Evolutionary conservation across 225 moss, liverwort and hornwort species (phyloP), one percentile per base, ranked within the genome.

Genomic region (Polytrichum formosum): DNA sequence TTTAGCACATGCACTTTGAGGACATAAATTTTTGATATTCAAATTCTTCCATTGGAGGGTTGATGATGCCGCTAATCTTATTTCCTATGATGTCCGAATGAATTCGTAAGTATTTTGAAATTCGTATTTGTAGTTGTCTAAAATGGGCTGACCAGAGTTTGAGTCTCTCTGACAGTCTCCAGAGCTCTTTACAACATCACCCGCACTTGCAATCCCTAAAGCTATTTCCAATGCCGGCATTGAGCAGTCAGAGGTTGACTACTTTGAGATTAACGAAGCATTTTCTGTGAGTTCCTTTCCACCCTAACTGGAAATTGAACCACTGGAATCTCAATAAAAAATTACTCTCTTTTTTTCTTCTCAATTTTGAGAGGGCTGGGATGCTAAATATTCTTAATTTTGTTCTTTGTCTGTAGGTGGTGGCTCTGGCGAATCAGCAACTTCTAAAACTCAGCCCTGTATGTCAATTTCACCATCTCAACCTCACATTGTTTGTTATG

Each of bases 181-280:
- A 54, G 97, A 98, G 73, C 92, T 88, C 70, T 98, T 98, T 66
- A 98, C 97, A 62, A 91, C 89, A 46, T 87, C 97, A 21, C 97
- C 97, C 19, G 77, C 97, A 63, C 30, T 98, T 67, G 97, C 97
- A 7, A 92, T 98, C n/a, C 97, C 97, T 0, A 98, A 98, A 77
- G 97, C 97, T 55, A 69, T 98, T 55, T 79, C 90, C n/a, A 91
- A 92, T 35, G 91, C 97, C 67, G 92, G 91, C 27, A 85, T 98
- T 35, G 87, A 90, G 54, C 86, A 88, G 83, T 90, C 97, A 75
- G 72, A 91, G 80, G 94, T 98, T 37, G 92, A 98, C 64, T 94
- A 83, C 53, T 98, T 74, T 74, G 97, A 94, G 83, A 94, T 98
- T 18, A 94, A 98, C 67, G 97, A 98, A 83, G 97, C 92, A 26